Base-by-base conservation (phyloP, 169 alveolate species). In the Plasmodium chabaudi region DNA sequence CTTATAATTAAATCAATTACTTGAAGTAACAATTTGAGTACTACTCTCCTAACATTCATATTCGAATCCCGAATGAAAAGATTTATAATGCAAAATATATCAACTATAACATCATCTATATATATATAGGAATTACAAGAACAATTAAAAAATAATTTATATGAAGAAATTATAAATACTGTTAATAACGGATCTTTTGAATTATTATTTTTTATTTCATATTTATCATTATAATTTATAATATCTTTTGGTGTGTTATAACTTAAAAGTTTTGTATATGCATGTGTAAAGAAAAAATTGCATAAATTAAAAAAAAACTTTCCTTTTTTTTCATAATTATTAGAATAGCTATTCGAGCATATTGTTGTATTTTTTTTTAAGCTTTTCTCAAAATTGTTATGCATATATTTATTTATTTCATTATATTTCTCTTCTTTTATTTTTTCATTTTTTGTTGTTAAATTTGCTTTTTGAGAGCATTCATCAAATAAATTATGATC, bases 211-310 rank as follows among this genome's bases (percentile, higher is more conserved):
- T 53, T 77, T 25, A 77, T 39, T 27, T 39, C 65, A 57, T 77
- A 64, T 64, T 77, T 75, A 51, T 77, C 88, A 34, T 34, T 34
- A 64, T 77, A 77, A 49, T 77, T 75, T 44, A 77, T 63, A 23
- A 39, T 56, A 63, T 49, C 88, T 44, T 51, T 77, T 51, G 63
- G 63, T 63, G n/a, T 49, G 21, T 46, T 77, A 25, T 63, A 46
- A 44, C 74, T 10, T 7, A 77, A 59, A 42, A 77, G 46, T 27
- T 63, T 77, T 6, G 65, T 51, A 44, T 77, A 77, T 5, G 51
- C 70, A 19, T 56, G 34, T 15, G 46, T 56, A 59, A 77, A 77
- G 53, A 63, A 77, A 46, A 63, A 47, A 56, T 39, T 64, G 19
- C 88, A 77, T 15, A 77, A 55, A 42, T 53, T 65, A 19, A 44